Evolutionary conservation across 768 basidiomycete genomes (phyloP), one percentile per base, ranked within the genome.

Genomic region (Mycena rosella): DNA sequence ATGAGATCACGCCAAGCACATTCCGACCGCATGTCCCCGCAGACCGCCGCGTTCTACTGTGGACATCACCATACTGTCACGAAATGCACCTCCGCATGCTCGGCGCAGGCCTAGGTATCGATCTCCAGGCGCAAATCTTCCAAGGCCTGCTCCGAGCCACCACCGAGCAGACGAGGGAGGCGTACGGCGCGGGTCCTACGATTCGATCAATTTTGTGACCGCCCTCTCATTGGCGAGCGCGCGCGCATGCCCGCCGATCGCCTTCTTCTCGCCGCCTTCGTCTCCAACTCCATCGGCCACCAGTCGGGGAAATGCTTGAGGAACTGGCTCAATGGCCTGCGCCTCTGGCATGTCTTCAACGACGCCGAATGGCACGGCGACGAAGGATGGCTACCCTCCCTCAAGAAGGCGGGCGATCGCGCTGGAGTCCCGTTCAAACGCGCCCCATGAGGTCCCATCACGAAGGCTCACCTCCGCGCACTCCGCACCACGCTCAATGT

Each of bases 101-200:
- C 24, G 11, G 40, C 27, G 22, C 27, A 5, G 26, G 27, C 48
- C 3, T 49, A 3, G 11, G 26, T 14, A 11, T 20, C 24, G 26
- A 26, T 8, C 26, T 49, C 13, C 26, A 49, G 15, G 24, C 26
- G 5, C 26, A 20, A 15, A 54, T 59, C 45, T 44, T 48, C 56
- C 10, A 49, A 7, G 34, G 13, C 2, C 26, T 73, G 0, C 13
- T 47, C 5, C 13, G 8, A 2, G 56, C 60, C 7, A 69, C 54
- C 60, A 51, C 49, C 1, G 45, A 51, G 9, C 30, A 32, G 13
- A 76, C 77, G 11, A 27, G 42, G 14, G 57, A 49, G 18, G 63
- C 73, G 0, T 78, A 78, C 42, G 74, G 74, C 11, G 34, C 75
- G 0, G 78, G 78, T 11, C 69, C 78, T 34, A 0, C 63, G 63